These are phyloP conservation scores for Barnettozyma populi DNA, from an alignment of 805 yeast genomes.

Conservation along the genomic window DNA sequence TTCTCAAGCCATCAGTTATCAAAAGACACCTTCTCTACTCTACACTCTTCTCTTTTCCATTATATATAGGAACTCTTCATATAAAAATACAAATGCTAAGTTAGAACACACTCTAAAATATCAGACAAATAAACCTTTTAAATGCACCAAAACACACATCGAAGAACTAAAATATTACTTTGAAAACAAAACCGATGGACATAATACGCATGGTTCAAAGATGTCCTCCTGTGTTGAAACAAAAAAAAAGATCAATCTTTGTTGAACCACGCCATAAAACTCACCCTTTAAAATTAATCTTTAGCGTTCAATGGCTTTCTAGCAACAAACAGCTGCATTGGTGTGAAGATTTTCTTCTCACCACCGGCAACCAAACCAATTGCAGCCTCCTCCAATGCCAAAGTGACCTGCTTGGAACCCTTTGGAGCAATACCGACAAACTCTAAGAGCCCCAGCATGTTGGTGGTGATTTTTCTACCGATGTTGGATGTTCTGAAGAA, in stretches of 20 bases:
- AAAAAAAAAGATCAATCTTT: not conserved
- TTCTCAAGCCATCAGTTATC: too few relatives aligned
- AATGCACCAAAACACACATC: not conserved
- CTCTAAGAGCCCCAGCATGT: constrained; percentile 77
- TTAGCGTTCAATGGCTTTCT: constrained; percentile 59
- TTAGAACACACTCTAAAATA: not conserved
- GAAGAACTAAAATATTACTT: not conserved
- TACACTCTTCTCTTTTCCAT: not conserved
- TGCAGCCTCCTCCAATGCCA: constrained; percentile 95
- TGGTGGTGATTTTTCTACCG: constrained; percentile 85
- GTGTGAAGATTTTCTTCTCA: constrained; percentile 82
- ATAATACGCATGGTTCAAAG: too few relatives aligned
- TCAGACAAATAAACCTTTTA: not conserved
- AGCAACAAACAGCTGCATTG: constrained; percentile 92
- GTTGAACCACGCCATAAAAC: too few relatives aligned
- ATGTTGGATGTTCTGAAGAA: constrained; percentile 80
- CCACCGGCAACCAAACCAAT: constrained; percentile 94
- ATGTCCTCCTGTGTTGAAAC: not conserved
- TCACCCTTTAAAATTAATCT: not conserved
- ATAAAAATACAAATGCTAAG: not conserved
- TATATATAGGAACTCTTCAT: not conserved
- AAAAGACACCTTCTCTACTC: too few relatives aligned
- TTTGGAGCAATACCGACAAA: constrained; percentile 83
- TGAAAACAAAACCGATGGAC: not conserved
- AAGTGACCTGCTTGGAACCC: constrained; percentile 86